Conservation (phyloP, 495 filamentous ascomycete species). For the Neurospora sp. region DNA sequence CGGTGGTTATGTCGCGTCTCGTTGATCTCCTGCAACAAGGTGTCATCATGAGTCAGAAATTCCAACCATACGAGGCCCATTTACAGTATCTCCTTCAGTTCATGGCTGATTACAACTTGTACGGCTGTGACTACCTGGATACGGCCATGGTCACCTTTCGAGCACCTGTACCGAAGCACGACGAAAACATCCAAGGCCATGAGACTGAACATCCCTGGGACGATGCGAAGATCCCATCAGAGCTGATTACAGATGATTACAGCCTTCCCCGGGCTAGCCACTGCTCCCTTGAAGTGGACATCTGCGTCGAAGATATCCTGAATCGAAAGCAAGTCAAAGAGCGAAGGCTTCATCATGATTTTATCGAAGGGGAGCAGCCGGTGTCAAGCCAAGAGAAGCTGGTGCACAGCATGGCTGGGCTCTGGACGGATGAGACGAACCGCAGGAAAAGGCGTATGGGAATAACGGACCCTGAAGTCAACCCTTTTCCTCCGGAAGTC, state of each 20-base stretch:
- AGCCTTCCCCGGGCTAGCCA: conserved; percentile 69
- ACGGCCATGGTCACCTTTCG: conserved; percentile 55
- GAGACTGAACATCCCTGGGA: conserved; percentile 62
- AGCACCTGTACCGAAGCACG: conserved; percentile 56
- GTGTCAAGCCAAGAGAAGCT: conserved; percentile 56
- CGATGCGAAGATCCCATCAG: conserved; percentile 43
- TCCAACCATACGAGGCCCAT: conserved; percentile 92
- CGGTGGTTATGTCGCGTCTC: conserved; percentile 67
- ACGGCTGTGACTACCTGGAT: conserved; percentile 78
- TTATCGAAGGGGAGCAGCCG: conserved; percentile 62
- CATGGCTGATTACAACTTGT: conserved; percentile 97
- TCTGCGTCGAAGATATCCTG: conserved; percentile 78
- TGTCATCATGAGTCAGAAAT: conserved; percentile 63
- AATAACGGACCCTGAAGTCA: conserved; percentile 49
- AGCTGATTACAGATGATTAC: conserved; percentile 48
- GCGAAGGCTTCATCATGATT: conserved; percentile 76
- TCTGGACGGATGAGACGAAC: conserved; percentile 86
- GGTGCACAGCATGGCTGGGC: conserved; percentile 85
- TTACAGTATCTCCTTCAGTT: conserved; percentile 86
- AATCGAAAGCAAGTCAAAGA: conserved; percentile 67
- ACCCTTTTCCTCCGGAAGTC: conserved; percentile 68
- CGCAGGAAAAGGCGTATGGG: conserved; percentile 64
- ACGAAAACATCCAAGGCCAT: conserved; percentile 39
- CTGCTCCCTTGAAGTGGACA: conserved; percentile 79
- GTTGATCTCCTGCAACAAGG: conserved; percentile 80